phyloP scores from a whole-genome alignment of 257 asterid genomes.

The Solanum megistacrolobum region DNA sequence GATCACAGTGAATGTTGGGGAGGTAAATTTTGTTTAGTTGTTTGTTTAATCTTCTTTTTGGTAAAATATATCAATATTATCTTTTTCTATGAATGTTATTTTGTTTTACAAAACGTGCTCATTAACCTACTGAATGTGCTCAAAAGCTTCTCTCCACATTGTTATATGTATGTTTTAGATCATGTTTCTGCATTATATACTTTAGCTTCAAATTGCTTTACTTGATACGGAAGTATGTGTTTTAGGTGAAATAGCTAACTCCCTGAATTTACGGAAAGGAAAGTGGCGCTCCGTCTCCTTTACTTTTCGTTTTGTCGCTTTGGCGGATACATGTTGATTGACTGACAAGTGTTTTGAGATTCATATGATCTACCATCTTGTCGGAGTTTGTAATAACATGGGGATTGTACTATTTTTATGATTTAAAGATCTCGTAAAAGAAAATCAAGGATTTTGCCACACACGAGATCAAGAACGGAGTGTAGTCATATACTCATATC shows the following conservation, averaged over 20 bases:
- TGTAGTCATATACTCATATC: neutral
- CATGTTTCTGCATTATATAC: neutral
- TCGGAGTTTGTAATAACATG: neutral
- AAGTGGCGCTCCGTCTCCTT: neutral
- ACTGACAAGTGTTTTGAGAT: neutral
- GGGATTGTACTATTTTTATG: neutral
- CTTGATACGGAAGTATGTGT: neutral
- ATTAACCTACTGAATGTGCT: neutral
- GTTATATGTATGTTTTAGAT: neutral
- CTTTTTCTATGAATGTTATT: neutral
- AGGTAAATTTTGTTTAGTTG: conserved; percentile 17
- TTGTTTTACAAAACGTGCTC: neutral
- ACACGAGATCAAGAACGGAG: neutral
- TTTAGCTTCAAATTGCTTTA: neutral
- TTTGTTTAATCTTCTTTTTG: neutral
- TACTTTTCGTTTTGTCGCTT: neutral
- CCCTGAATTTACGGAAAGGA: neutral
- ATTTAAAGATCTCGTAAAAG: neutral
- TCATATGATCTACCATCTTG: neutral
- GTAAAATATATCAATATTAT: neutral
- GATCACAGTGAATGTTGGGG: conserved; percentile 39
- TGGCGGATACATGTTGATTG: neutral
- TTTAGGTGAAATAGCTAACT: neutral
- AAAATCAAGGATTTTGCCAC: neutral
- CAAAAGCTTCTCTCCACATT: neutral